A percentile compares a stretch with the other conserved stretches of the same genome.
phyloP scores from a whole-genome alignment of 495 filamentous ascomycete genomes.

The Podospora tetraspora region DNA sequence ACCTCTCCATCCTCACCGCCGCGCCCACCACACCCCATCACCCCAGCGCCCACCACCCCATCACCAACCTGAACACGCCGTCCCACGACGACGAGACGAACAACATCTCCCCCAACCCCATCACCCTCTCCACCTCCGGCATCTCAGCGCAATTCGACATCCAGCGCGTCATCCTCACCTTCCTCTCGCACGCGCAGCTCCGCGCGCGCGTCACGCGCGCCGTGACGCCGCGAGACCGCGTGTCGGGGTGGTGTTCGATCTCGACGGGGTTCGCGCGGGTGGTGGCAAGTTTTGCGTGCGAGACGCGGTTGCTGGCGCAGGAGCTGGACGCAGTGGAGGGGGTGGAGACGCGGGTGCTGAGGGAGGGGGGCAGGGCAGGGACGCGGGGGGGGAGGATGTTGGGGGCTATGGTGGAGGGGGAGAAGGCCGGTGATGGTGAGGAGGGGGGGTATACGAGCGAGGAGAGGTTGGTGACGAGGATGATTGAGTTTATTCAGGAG shows the following conservation, averaged over 20 bases:
- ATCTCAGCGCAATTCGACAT: constrained; percentile 40
- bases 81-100: constrained; percentile 7
- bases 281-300: constrained; percentile 34
- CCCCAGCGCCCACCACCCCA: not conserved
- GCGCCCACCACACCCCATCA: not conserved
- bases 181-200: constrained; percentile 30
- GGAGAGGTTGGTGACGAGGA: constrained; percentile 33
- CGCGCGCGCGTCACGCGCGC: constrained; percentile 28
- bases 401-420: not conserved
- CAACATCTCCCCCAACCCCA: constrained; percentile 38
- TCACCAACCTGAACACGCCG: not conserved
- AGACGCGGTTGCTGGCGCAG: constrained; percentile 29
- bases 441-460: constrained; percentile 13
- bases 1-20: constrained; percentile 9
- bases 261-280: constrained; percentile 35
- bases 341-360: constrained; percentile 25
- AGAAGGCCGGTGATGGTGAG: not conserved
- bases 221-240: constrained; percentile 25
- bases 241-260: constrained; percentile 34
- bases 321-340: constrained; percentile 35
- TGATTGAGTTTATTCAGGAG: constrained; percentile 42
- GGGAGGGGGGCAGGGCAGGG: constrained; percentile 17
- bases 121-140: constrained; percentile 36
- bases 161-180: constrained; percentile 37
- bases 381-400: constrained; percentile 7